Evolutionary conservation across 495 filamentous ascomycete species (phyloP).

Genomic region (Baudoinia panamericana): DNA sequence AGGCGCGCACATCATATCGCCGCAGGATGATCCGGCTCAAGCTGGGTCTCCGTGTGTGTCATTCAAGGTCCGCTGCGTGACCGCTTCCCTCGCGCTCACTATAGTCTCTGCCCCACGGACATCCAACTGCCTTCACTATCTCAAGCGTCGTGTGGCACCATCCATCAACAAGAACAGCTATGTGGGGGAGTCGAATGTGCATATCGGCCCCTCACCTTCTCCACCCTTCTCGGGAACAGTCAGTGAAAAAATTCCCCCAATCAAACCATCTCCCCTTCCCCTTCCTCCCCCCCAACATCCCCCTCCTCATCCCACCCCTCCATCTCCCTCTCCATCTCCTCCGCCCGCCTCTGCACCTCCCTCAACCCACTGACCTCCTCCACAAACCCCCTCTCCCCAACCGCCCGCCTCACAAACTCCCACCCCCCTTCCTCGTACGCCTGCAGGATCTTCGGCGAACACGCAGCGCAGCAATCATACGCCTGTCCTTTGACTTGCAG

Average conservation of each 20-base stretch:
- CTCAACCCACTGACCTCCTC: constrained; percentile 82
- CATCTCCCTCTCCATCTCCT: constrained; percentile 47
- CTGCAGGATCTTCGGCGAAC: constrained; percentile 59
- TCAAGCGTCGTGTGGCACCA: no score
- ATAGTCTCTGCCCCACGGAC: no score
- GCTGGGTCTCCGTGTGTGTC: background rate
- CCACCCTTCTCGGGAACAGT: no score
- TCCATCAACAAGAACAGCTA: no score
- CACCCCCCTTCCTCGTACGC: constrained; percentile 65
- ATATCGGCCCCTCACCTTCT: no score
- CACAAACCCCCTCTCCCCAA: constrained; percentile 75
- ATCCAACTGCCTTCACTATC: no score
- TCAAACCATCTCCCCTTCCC: constrained; percentile 19
- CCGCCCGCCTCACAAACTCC: constrained; percentile 76
- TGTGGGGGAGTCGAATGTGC: no score
- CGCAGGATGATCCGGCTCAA: background rate
- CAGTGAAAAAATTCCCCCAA: background rate
- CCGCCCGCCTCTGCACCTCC: constrained; percentile 77
- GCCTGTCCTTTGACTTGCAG: constrained; percentile 65
- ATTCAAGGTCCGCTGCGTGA: background rate
- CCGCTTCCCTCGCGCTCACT: no score
- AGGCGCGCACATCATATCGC: background rate
- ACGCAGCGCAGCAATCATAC: constrained; percentile 87
- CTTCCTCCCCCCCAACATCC: constrained; percentile 37
- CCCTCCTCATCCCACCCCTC: constrained; percentile 53